Base-by-base conservation (phyloP, 1,139 yeast genomes). In the Pichia sp. region DNA sequence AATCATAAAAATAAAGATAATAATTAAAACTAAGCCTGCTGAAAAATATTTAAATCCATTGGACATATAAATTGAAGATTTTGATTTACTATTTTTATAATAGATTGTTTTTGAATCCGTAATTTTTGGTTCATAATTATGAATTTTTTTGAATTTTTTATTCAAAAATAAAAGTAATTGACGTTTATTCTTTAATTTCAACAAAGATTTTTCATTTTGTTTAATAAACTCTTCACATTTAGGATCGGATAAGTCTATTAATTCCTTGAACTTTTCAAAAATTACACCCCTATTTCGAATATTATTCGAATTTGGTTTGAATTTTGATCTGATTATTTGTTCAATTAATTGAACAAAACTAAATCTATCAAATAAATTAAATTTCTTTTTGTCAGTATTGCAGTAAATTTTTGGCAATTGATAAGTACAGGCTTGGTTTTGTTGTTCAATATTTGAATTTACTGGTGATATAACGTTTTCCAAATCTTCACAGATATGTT, bases 141-240 rank as follows among this genome's bases (percentile, higher is more conserved):
- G 48, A 10, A 42, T 10, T 9, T 42, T 31, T 7, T 32, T n/a
- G 11, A 44, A 46, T 2, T 34, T 39, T 31, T 32, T 38, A n/a
- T 40, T 47, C 11, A 47, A 34, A 26, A 49, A 51, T 39, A 37
- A 26, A 11, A 51, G n/a, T n/a, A 53, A 39, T 38, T 53, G 56
- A 31, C 53, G 48, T 41, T 53, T 53, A 29, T 44, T 53, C 11
- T 44, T 49, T 8, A 51, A 31, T 38, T 40, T 49, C 6, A 34
- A 4, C 7, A 53, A 27, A 1, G 32, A n/a, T 10, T 28, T 36
- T 26, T 47, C 37, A 34, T 50, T 29, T 8, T 42, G 29, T 2
- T n/a, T 10, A 5, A 53, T 25, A 18, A 53, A 53, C 1, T 26
- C 8, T 3, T 28, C 30, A 25, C 47, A 43, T 11, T 41, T n/a